phyloP scores from a whole-genome alignment of 2,329 filamentous ascomycete species.

The Alternaria metachromatica region DNA sequence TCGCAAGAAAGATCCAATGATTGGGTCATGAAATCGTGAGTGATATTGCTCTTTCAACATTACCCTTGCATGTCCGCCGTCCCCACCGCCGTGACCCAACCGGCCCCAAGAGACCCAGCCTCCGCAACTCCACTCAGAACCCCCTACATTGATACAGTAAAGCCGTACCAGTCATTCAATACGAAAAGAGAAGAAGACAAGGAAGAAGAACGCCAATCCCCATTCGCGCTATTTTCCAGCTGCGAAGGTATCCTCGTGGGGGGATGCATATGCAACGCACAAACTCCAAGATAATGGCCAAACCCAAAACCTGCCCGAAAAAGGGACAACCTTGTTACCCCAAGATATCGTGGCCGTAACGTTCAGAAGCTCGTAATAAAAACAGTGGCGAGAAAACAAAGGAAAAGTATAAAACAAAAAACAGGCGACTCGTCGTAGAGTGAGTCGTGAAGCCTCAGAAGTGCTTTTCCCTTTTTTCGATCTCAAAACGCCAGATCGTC shows the following conservation, averaged over 20 bases:
- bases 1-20: neutral
- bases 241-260: constrained; percentile 38
- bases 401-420: constrained; percentile 17
- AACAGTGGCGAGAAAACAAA: constrained; percentile 12
- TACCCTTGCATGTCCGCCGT: neutral
- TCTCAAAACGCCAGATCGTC: constrained; percentile 21
- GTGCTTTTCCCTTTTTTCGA: constrained; percentile 15
- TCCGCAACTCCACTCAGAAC: neutral
- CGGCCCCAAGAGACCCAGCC: neutral
- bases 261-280: constrained; percentile 38
- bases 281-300: constrained; percentile 20
- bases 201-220: constrained; percentile 35
- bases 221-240: constrained; percentile 37
- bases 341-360: constrained; percentile 19
- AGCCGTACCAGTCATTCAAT: constrained; percentile 9
- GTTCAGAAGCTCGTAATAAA: constrained; percentile 14
- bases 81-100: neutral
- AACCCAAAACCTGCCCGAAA: constrained; percentile 10
- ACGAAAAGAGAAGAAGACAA: constrained; percentile 13
- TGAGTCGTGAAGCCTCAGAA: constrained; percentile 21
- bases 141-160: constrained; percentile 4
- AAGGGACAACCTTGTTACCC: constrained; percentile 3
- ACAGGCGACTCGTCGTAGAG: constrained; percentile 1
- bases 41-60: constrained; percentile 19
- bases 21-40: constrained; percentile 29